Conservation (phyloP, 2,329 filamentous ascomycete genomes). For the Septoria linicola region DNA sequence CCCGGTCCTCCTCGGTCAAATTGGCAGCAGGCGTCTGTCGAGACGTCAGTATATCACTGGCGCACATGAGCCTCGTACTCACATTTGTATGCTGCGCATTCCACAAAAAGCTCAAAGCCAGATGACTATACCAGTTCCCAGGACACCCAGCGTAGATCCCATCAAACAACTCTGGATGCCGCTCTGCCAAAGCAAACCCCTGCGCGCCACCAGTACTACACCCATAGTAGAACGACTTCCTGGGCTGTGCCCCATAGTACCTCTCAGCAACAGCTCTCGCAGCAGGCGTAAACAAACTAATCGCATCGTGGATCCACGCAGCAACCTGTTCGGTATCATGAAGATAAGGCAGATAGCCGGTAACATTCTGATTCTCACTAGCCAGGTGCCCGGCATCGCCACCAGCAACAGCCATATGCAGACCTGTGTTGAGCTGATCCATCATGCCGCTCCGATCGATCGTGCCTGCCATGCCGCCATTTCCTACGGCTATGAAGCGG, state of each 20-base stretch:
- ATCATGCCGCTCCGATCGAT: conserved; percentile 31
- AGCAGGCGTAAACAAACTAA: conserved; percentile 38
- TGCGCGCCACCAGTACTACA: conserved; percentile 47
- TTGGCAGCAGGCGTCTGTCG: conserved; percentile 21
- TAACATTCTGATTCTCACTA: conserved; percentile 28
- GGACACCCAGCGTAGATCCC: conserved; percentile 45
- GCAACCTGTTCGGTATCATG: conserved; percentile 31
- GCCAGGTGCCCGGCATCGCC: conserved; percentile 32
- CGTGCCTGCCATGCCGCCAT: conserved; percentile 33
- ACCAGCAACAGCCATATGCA: conserved; percentile 32
- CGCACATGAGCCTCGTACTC: not conserved
- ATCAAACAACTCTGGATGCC: conserved; percentile 45
- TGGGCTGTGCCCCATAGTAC: conserved; percentile 39
- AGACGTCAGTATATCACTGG: conserved; percentile 1
- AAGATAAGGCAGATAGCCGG: conserved; percentile 31
- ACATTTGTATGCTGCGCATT: conserved; percentile 30
- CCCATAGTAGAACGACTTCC: conserved; percentile 43
- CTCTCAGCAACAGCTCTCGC: conserved; percentile 33
- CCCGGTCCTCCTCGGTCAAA: conserved; percentile 34
- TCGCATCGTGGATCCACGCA: conserved; percentile 43
- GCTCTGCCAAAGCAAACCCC: conserved; percentile 44
- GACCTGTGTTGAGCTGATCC: conserved; percentile 29
- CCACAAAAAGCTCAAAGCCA: conserved; percentile 35
- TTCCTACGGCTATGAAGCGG: conserved; percentile 34
- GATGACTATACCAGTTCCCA: conserved; percentile 42